A percentile compares a stretch with the other conserved stretches of the same genome.
phyloP scores from a whole-genome alignment of 2,329 filamentous ascomycete species.

The Lasiodiplodia sp. region DNA sequence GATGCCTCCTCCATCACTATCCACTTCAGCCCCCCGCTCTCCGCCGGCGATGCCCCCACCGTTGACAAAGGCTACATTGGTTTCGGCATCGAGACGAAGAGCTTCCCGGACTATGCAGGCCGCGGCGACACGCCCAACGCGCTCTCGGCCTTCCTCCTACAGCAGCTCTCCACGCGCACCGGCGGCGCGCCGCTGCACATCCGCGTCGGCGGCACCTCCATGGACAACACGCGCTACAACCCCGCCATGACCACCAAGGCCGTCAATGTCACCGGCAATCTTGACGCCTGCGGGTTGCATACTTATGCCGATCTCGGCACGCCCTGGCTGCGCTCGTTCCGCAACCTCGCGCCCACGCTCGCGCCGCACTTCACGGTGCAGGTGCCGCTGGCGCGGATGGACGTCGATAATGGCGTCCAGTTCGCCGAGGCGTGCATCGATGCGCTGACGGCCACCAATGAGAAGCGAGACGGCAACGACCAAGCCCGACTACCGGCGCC shows the following conservation, averaged over 20 bases:
- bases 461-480: too few species aligned
- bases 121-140: neutral
- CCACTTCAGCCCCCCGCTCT: neutral
- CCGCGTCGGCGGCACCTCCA: conserved; percentile 3
- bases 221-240: neutral
- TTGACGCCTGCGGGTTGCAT: neutral
- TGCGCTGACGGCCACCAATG: too few species aligned
- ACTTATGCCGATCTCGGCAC: neutral
- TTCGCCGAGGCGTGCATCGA: neutral
- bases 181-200: neutral
- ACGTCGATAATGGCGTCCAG: neutral
- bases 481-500: too few species aligned
- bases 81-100: conserved; percentile 10
- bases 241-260: neutral
- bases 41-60: neutral
- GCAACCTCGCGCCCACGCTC: neutral
- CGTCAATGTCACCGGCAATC: neutral
- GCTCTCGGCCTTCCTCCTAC: neutral
- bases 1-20: neutral
- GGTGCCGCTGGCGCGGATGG: neutral
- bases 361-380: neutral
- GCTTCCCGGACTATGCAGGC: conserved; percentile 3
- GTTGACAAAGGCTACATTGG: conserved; percentile 8
- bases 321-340: neutral
- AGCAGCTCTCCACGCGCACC: neutral